Base-by-base conservation (phyloP, 208 protist species). In the Strigomonas oncopelti region DNA sequence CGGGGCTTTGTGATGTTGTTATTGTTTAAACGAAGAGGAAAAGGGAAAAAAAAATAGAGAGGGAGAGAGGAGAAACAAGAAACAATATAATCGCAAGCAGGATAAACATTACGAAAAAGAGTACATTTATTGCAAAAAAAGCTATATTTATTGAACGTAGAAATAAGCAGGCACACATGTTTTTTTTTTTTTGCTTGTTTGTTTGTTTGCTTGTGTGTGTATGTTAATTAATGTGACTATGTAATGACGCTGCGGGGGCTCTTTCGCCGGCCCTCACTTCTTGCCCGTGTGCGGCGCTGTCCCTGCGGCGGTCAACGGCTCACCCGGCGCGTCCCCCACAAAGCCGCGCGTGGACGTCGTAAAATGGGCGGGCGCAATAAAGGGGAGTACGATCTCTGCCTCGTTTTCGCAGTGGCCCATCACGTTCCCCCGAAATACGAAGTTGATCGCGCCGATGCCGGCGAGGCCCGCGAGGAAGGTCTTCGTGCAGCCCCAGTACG, bases 391-490 rank as follows among this genome's bases (percentile, higher is more conserved):
- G 3, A 85, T 66, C 18, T 82, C 65, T 18, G 36, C 55, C 46
- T 94, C 77, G 57, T 80, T 79, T 60, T 88, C 77, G n/a, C 60
- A 80, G 25, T 75, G 54, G n/a, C 89, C 89, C 72, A 81, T 65
- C 4, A 80, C 34, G 69, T 92, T 92, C 9, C 89, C 89, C 11
- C 89, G 77, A 18, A 56, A 84, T 7, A 84, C 79, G 16, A 87
- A 48, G 54, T 94, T 94, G 9, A 94, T 78, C 14, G 80, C 65
- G 18, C 69, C 83, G 53, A 94, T 82, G 27, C 84, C 86, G 42
- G 34, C 58, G 0, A 92, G 46, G 63, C 80, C 84, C 0, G 77
- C 27, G 7, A 83, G 8, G 13, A 91, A 60, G 27, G 69, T 74
- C 55, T 68, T 76, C 29, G 78, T n/a, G 67, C 65, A 67, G 28